These are phyloP conservation scores for Amesomyces nigricolor DNA, from an alignment of 2,329 filamentous ascomycete species.

Conservation along the genomic window DNA sequence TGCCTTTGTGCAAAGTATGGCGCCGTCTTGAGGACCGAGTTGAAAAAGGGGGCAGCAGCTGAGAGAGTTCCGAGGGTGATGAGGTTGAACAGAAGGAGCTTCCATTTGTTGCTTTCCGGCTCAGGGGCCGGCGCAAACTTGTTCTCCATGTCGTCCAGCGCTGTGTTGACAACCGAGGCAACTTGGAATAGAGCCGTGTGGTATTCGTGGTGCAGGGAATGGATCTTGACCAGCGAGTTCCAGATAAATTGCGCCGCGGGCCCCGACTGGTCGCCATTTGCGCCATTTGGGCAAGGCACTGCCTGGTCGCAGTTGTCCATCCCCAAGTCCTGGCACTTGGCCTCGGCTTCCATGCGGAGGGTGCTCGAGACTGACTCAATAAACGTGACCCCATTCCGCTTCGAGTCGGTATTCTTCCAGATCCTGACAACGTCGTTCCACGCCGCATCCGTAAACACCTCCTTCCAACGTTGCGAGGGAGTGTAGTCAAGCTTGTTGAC, in stretches of 20 bases:
- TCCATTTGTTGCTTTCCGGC: slow-evolving; percentile 24
- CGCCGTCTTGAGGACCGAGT: slow-evolving; percentile 24
- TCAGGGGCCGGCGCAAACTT: slow-evolving; percentile 29
- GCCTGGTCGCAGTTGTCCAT: background rate
- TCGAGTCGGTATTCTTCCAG: slow-evolving; percentile 21
- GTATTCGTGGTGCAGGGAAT: slow-evolving; percentile 22
- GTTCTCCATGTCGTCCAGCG: slow-evolving; percentile 24
- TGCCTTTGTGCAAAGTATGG: slow-evolving; percentile 16
- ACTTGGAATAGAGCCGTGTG: slow-evolving; percentile 15
- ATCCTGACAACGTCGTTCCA: slow-evolving; percentile 27
- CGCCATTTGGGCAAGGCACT: background rate
- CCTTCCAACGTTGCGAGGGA: slow-evolving; percentile 25
- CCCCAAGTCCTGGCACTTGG: background rate
- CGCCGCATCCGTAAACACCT: slow-evolving; percentile 24
- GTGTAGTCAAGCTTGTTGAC: slow-evolving; percentile 1
- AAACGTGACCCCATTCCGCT: slow-evolving; percentile 5
- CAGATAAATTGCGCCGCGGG: slow-evolving; percentile 24
- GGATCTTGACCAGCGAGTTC: slow-evolving; percentile 27
- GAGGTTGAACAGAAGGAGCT: slow-evolving; percentile 29
- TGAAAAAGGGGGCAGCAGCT: slow-evolving; percentile 29
- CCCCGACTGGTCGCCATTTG: slow-evolving; percentile 18
- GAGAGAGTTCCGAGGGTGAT: slow-evolving; percentile 27
- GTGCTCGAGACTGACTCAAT: slow-evolving; percentile 2
- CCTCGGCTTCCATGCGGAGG: background rate
- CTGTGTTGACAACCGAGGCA: slow-evolving; percentile 14